Evolutionary conservation across 768 basidiomycete species (phyloP), one percentile per base, ranked within the genome.

Genomic region (Tylopilus subfusipes): DNA sequence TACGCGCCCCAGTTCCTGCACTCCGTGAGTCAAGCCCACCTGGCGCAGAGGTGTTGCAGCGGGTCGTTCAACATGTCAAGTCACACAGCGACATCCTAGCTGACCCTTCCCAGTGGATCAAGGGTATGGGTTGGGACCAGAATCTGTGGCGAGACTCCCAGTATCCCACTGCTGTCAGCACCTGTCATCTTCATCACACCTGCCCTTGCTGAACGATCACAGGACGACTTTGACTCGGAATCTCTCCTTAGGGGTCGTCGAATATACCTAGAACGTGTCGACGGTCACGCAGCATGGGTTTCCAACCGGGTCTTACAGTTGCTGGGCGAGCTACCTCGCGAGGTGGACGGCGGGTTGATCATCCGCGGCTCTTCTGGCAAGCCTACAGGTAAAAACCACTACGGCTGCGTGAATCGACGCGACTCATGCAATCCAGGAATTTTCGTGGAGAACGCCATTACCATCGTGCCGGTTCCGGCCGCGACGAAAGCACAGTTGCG

Each of bases 51-150:
- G 77, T 91, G 12, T 68, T 90, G 14, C 74, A 79, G 4, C 75
- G 78, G 1, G 72, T 93, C 31, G 83, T 83, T 52, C 58, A 68
- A 1, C 85, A 86, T 57, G 79, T 93, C 52, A 63, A 73, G 5
- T 68, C 76, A 1, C 81, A 83, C 49, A 82, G 87, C 0, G 82
- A 83, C 36, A 66, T 86, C 7, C 66, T 73, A 2, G 65, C 76
- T 4, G 79, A 89, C 62, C 74, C 71, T 3, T 72, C 77, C 4
- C 72, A 64, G 6, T 97, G 92, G 91, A 81, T 97, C 39, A 75
- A 85, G 60, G 94, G 93, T 12, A 81, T 88, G 75, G 95, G 95
- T 5, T 98, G 95, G 94, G 91, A 98, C 64, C 93, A 98, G 70
- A 96, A 88, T 1, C 77, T 80, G 53, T 92, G 89, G 89, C 58